phyloP scores from a whole-genome alignment of 2,329 filamentous ascomycete genomes.

The Penicillium psychrosexuale region DNA sequence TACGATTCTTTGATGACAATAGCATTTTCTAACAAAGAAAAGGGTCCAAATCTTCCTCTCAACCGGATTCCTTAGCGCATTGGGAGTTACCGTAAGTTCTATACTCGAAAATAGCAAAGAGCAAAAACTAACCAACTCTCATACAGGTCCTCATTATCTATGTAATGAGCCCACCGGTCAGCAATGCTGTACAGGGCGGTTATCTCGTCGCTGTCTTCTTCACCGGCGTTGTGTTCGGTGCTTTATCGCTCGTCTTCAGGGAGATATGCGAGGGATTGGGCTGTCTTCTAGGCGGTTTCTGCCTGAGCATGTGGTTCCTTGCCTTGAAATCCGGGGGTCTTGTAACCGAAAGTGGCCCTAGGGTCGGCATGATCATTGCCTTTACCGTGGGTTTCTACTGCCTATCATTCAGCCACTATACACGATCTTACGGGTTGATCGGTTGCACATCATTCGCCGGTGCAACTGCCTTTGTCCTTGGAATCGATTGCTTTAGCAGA shows the following conservation, averaged over 20 bases:
- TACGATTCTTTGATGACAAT: background rate
- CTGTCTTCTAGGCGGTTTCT: conserved; percentile 83
- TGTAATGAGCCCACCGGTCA: conserved; percentile 76
- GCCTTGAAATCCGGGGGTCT: conserved; percentile 73
- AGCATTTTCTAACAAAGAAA: conserved; percentile 15
- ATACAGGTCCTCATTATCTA: conserved; percentile 73
- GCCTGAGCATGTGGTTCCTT: conserved; percentile 85
- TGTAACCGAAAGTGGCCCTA: conserved; percentile 59
- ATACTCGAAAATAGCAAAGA: background rate
- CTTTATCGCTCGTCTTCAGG: conserved; percentile 70
- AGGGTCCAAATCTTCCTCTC: conserved; percentile 75
- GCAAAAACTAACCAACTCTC: background rate
- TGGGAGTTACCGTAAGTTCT: conserved; percentile 63
- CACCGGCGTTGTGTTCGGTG: conserved; percentile 72
- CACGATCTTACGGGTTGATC: conserved; percentile 75
- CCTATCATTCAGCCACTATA: conserved; percentile 76
- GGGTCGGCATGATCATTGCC: conserved; percentile 70
- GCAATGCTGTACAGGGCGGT: conserved; percentile 73
- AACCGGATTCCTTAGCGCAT: conserved; percentile 66
- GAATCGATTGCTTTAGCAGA: conserved; percentile 84
- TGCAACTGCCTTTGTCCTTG: conserved; percentile 73
- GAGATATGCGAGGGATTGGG: conserved; percentile 83
- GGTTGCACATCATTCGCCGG: conserved; percentile 74
- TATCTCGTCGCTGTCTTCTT: conserved; percentile 77
- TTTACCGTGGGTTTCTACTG: conserved; percentile 67